Percentiles rank a stretch among this genome's conserved stretches.
These are phyloP conservation scores for Phtheirospermum japonicum DNA, from an alignment of 257 asterid species.

Conservation along the genomic window DNA sequence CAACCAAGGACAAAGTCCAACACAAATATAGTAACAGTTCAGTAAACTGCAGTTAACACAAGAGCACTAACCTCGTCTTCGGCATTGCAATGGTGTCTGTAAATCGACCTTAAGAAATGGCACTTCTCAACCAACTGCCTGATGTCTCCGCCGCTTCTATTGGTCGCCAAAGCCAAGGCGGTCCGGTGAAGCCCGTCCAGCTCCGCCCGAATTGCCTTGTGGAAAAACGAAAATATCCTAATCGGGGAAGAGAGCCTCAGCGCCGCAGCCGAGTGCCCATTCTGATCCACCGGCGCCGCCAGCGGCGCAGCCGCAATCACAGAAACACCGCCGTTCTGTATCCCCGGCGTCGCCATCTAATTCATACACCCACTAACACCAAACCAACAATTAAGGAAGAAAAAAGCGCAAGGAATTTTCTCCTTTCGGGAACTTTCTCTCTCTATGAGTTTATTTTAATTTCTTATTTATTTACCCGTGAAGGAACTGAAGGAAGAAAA, in stretches of 20 bases:
- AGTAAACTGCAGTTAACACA: conserved; percentile 16
- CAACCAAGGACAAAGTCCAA: conserved; percentile 16
- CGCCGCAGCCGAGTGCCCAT: conserved; percentile 40
- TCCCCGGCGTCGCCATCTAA: conserved; percentile 53
- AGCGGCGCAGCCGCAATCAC: conserved; percentile 45
- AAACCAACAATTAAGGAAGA: not conserved
- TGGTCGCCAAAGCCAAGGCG: conserved; percentile 64
- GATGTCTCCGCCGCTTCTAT: conserved; percentile 58
- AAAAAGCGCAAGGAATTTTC: not conserved
- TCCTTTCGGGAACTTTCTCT: conserved; percentile 32
- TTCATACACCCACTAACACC: conserved; percentile 1
- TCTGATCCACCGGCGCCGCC: conserved; percentile 42
- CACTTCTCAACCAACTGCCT: conserved; percentile 62
- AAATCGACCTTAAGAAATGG: conserved; percentile 69
- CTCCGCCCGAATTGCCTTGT: conserved; percentile 80
- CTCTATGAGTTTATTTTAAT: conserved; percentile 26
- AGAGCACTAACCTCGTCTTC: conserved; percentile 69
- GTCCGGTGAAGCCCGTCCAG: conserved; percentile 68
- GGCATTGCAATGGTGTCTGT: conserved; percentile 90
- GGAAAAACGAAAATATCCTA: conserved; percentile 73
- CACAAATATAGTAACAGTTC: conserved; percentile 15
- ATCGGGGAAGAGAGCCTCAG: conserved; percentile 59
- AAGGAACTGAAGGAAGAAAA: conserved; percentile 31
- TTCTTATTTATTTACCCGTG: conserved; percentile 11
- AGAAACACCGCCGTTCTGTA: conserved; percentile 55